These are phyloP conservation scores for Conoideocrella luteorostrata DNA, from an alignment of 2,329 filamentous ascomycete species.

Conservation along the genomic window DNA sequence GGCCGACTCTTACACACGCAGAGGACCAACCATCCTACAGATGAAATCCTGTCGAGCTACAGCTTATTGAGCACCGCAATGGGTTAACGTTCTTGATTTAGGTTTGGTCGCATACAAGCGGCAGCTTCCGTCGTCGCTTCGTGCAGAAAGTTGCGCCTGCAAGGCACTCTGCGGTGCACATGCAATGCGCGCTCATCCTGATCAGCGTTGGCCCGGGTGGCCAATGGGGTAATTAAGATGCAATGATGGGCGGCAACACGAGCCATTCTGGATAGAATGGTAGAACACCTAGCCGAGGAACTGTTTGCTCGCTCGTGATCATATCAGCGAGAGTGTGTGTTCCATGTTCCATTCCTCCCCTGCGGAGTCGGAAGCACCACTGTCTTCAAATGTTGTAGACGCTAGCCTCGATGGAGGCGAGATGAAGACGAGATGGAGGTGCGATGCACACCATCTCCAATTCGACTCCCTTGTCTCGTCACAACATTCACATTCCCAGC, in stretches of 20 bases:
- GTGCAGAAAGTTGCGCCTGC: not conserved
- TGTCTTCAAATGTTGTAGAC: no score
- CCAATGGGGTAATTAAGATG: not conserved
- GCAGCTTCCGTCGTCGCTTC: not conserved
- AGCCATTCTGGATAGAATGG: not conserved
- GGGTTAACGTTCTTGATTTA: no score
- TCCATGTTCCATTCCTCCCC: not conserved
- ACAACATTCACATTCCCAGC: slow-evolving; percentile 1
- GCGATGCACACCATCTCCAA: slow-evolving; percentile 1
- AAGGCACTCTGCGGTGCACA: slow-evolving; percentile 3
- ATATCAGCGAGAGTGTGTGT: not conserved
- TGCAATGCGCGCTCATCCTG: not conserved
- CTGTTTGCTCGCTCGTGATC: not conserved
- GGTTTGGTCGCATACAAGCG: no score
- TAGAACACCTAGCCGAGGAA: not conserved
- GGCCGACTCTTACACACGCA: no score
- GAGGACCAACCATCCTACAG: no score
- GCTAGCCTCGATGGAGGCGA: no score
- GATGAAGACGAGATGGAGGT: not conserved
- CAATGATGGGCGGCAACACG: not conserved
- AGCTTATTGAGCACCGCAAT: no score
- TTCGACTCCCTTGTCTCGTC: not conserved
- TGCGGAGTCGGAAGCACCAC: not conserved
- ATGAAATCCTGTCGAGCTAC: no score
- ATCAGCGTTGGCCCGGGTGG: no score